phyloP scores from a whole-genome alignment of 768 basidiomycete species.

The Piloderma croceum region DNA sequence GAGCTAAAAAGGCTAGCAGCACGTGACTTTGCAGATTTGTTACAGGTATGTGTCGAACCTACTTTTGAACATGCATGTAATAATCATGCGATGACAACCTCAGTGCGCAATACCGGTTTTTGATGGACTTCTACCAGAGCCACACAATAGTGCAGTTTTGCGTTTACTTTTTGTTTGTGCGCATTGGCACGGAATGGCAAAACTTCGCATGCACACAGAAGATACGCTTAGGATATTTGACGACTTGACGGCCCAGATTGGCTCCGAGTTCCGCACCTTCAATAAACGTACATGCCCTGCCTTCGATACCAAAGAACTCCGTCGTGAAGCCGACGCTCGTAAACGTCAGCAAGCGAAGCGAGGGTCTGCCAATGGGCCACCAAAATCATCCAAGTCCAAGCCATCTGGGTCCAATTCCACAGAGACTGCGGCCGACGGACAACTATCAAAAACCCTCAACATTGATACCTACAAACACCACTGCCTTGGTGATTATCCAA shows the following conservation, averaged over 20 bases:
- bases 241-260: constrained; percentile 12
- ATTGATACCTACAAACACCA: constrained; percentile 16
- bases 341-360: background rate
- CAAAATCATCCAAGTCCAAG: background rate
- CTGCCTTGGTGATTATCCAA: constrained; percentile 13
- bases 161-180: constrained; percentile 20
- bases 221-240: constrained; percentile 12
- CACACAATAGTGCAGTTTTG: constrained; percentile 18
- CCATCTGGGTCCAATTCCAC: background rate
- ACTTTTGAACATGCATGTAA: background rate
- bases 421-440: background rate
- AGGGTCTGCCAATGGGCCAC: constrained; percentile 1
- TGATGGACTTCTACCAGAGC: constrained; percentile 24
- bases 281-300: constrained; percentile 10
- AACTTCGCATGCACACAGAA: constrained; percentile 26
- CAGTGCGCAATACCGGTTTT: constrained; percentile 32
- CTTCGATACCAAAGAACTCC: constrained; percentile 19
- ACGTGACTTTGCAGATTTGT: constrained; percentile 34
- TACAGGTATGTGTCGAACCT: constrained; percentile 21
- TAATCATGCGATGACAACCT: background rate
- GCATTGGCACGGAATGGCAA: constrained; percentile 29
- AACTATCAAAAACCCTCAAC: constrained; percentile 7
- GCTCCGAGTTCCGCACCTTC: constrained; percentile 18
- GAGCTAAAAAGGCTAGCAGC: constrained; percentile 31
- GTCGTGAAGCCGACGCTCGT: background rate